Evolutionary conservation across 73 alveolate species (phyloP), one percentile per base, ranked within the genome.

Genomic region (Paramecium pentaurelia): DNA sequence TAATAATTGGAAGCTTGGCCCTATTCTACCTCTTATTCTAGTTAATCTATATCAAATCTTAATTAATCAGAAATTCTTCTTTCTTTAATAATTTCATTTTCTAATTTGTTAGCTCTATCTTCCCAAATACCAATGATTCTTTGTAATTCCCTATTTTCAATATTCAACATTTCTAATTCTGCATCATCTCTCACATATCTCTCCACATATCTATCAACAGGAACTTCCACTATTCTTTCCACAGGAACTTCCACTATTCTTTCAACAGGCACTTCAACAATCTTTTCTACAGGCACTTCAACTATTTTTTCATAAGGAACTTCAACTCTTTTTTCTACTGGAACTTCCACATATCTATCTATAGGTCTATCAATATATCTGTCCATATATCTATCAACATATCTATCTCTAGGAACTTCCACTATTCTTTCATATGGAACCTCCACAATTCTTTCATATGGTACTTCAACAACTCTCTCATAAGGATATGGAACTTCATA

Each of bases 391-490:
- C 85, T 68, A 22, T 27, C 85, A 1, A 32, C 16, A 71, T 71
- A 71, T 37, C 60, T 34, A 14, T 73, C 87, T 8, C 37, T 18
- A 37, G 16, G n/a, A 37, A 27, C 11, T n/a, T 73, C 87, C 0
- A 22, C 25, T 22, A 22, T 22, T 22, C 49, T 34, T 6, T 68
- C 45, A 11, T n/a, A 11, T 14, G 84, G 84, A 68, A 68, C 84
- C 11, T 68, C 84, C 28, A 80, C 75, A 8, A 25, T 27, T 28
- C 45, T 10, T 25, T 80, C 91, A 25, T 32, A 25, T 20, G 91
- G 91, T 3, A 80, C 91, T 80, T 80, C 91, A 18, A 80, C 91
- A 6, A 80, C 75, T 45, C 91, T 80, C 3, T 80, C 91, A 80
- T 45, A 42, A 64, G 84, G 84, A 64, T 64, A 64, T 10, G 91